A percentile compares a stretch with the other conserved stretches of the same genome.
These are phyloP conservation scores for Erysimum cheiri DNA, from an alignment of 441 rosid genomes.

Conservation along the genomic window DNA sequence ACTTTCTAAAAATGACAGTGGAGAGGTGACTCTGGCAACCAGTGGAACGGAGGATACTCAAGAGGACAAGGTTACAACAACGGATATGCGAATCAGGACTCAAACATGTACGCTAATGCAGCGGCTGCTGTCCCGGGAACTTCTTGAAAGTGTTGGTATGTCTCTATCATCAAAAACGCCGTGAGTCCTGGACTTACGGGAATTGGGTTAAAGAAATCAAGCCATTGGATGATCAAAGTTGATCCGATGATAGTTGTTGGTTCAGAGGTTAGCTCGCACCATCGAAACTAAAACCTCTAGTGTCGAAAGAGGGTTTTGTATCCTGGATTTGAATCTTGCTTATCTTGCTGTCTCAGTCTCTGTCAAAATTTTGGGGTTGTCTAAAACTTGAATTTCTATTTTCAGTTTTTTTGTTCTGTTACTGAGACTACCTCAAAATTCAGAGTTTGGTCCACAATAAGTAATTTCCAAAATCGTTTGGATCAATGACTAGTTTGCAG, in stretches of 20 bases:
- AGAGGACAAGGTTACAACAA: slow-evolving; percentile 67
- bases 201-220: slow-evolving; percentile 18
- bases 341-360: slow-evolving; percentile 36
- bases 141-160: slow-evolving; percentile 37
- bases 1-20: slow-evolving; percentile 37
- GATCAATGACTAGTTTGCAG: slow-evolving; percentile 1
- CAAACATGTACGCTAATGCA: slow-evolving; percentile 34
- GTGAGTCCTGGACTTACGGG: slow-evolving; percentile 33
- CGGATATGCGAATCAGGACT: slow-evolving; percentile 50
- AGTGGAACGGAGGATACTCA: slow-evolving; percentile 69
- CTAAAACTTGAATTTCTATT: slow-evolving; percentile 24
- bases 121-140: slow-evolving; percentile 43
- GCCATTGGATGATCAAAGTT: slow-evolving; percentile 30
- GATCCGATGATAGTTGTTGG: slow-evolving; percentile 43
- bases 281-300: slow-evolving; percentile 35
- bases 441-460: slow-evolving; percentile 30
- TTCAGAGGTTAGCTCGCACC: slow-evolving; percentile 44
- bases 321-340: slow-evolving; percentile 39
- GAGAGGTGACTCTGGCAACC: slow-evolving; percentile 59
- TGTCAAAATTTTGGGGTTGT: slow-evolving; percentile 40
- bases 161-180: slow-evolving; percentile 23
- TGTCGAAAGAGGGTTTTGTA: slow-evolving; percentile 41
- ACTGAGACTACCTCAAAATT: slow-evolving; percentile 29
- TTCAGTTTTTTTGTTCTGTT: slow-evolving; percentile 10
- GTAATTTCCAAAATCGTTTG: slow-evolving; percentile 20